A percentile compares a stretch with the other conserved stretches of the same genome.
Conservation (phyloP, 1,284 basidiomycete genomes). For the Cryptococcus sp. region DNA sequence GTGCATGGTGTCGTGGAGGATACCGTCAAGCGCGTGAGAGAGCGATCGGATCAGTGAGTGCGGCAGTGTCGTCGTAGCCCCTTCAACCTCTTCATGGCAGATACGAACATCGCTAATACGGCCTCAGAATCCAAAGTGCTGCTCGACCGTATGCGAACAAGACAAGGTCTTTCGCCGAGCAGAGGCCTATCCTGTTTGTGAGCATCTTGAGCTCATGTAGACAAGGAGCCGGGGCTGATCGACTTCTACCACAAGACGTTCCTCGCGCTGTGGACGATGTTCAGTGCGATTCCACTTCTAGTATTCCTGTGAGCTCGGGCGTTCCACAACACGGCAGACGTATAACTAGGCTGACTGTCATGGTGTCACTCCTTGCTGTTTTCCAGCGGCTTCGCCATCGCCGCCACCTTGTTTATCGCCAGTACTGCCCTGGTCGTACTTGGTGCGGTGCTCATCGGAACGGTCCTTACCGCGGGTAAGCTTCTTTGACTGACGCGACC, state of each 20-base stretch:
- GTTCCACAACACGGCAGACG: not conserved
- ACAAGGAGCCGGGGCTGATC: not conserved
- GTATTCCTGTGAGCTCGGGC: slow-evolving; percentile 31
- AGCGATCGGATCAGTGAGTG: slow-evolving; percentile 39
- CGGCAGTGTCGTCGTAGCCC: not conserved
- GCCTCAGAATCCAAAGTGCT: slow-evolving; percentile 32
- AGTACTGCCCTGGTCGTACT: slow-evolving; percentile 18
- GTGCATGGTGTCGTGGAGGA: slow-evolving; percentile 28
- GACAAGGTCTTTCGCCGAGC: slow-evolving; percentile 37
- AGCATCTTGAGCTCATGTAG: slow-evolving; percentile 7
- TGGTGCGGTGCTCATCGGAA: slow-evolving; percentile 6
- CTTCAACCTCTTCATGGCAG: not conserved
- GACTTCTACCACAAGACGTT: slow-evolving; percentile 34
- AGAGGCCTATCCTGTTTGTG: slow-evolving; percentile 42
- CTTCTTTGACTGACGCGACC: not conserved
- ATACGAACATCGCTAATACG: not conserved
- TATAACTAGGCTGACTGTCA: not conserved
- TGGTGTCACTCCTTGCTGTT: not conserved
- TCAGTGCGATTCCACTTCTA: slow-evolving; percentile 37
- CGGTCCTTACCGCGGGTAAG: slow-evolving; percentile 14
- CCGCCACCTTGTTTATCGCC: slow-evolving; percentile 23
- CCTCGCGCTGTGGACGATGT: slow-evolving; percentile 34
- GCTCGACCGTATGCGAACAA: slow-evolving; percentile 38
- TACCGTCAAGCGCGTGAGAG: slow-evolving; percentile 31
- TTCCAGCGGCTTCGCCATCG: slow-evolving; percentile 31